These are phyloP conservation scores for Pelargonium australe DNA, from an alignment of 441 rosid genomes.

Conservation along the genomic window DNA sequence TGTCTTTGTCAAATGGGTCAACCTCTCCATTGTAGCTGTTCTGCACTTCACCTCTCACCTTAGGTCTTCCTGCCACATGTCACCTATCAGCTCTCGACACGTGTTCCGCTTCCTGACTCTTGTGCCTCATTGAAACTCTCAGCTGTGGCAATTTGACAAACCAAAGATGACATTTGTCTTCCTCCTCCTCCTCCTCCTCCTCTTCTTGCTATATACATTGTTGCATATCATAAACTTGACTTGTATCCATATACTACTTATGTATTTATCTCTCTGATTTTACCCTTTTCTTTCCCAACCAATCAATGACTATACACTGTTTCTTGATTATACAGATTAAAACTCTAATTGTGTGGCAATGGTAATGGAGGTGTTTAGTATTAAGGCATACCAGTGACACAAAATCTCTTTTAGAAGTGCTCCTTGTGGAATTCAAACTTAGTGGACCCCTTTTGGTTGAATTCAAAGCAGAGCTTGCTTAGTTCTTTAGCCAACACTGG, in stretches of 20 bases:
- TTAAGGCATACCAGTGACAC: not conserved
- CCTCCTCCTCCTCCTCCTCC: not conserved
- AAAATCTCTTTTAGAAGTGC: slow-evolving; percentile 15
- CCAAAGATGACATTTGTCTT: not conserved
- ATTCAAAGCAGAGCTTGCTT: slow-evolving; percentile 19
- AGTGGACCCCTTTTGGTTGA: slow-evolving; percentile 22
- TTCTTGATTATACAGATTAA: not conserved
- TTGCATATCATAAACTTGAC: not conserved
- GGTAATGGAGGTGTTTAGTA: not conserved
- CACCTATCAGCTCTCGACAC: too few species aligned
- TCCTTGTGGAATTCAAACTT: slow-evolving; percentile 28
- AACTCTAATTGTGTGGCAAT: not conserved
- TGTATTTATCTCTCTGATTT: not conserved
- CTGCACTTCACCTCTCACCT: not conserved
- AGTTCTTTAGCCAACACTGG: slow-evolving; percentile 15
- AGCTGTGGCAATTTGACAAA: too few species aligned
- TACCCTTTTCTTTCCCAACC: not conserved
- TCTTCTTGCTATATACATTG: not conserved
- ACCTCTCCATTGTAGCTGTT: slow-evolving; percentile 5
- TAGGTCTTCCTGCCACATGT: too few species aligned
- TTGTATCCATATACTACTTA: not conserved
- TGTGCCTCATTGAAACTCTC: not conserved
- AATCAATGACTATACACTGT: not conserved
- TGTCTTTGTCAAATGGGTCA: not conserved
- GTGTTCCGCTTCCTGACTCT: not conserved